Evolutionary conservation across 352 stramenopile genomes (phyloP).

Genomic region (Pythium sp.): DNA sequence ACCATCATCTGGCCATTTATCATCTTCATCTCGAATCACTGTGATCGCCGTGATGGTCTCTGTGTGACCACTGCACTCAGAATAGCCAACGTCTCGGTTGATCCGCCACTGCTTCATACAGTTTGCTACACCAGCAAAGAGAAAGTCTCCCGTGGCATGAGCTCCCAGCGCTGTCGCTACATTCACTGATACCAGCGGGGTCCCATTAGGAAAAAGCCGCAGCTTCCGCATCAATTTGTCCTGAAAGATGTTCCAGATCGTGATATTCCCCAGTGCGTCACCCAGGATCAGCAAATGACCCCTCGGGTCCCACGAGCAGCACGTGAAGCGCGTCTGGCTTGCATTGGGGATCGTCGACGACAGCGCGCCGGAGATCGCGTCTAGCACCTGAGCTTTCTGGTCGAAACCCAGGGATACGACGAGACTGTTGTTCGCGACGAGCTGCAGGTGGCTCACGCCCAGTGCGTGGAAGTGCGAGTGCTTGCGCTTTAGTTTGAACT

Average conservation of each 20-base stretch:
- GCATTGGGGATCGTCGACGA: conserved; percentile 55
- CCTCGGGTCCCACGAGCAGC: conserved; percentile 55
- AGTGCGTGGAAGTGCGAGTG: conserved; percentile 64
- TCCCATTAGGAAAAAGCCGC: conserved; percentile 22
- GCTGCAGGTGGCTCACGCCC: conserved; percentile 46
- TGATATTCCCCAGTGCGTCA: conserved; percentile 45
- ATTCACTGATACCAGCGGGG: conserved; percentile 18
- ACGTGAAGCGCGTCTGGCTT: conserved; percentile 48
- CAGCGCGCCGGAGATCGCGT: conserved; percentile 56
- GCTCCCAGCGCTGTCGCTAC: background rate
- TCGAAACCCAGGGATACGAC: conserved; percentile 76
- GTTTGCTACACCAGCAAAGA: conserved; percentile 39
- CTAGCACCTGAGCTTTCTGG: conserved; percentile 65
- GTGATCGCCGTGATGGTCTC: conserved; percentile 48
- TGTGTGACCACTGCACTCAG: conserved; percentile 45
- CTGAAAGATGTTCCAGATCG: conserved; percentile 66
- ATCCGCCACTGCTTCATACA: conserved; percentile 62
- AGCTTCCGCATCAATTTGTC: conserved; percentile 55
- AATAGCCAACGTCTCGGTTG: conserved; percentile 60
- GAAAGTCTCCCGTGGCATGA: conserved; percentile 27
- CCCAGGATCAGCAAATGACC: conserved; percentile 52
- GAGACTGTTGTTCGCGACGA: conserved; percentile 67
- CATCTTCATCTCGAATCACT: conserved; percentile 28
- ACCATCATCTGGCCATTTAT: conserved; percentile 16
- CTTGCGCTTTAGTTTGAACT: conserved; percentile 64